Evolutionary conservation across 345 rosid genomes (phyloP).

Genomic region (Rhodamnia rubescens): DNA sequence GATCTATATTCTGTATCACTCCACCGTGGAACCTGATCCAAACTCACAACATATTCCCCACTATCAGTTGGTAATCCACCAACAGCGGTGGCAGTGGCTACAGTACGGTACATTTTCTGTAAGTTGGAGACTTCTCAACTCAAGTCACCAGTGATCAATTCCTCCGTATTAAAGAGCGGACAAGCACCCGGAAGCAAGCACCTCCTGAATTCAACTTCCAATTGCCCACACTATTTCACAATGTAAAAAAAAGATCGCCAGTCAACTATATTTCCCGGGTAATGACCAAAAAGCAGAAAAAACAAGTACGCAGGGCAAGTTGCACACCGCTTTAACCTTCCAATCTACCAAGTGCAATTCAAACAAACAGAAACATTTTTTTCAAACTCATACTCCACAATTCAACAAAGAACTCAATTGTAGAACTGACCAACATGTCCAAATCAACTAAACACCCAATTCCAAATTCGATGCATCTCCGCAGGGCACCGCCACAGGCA

Average conservation of each 20-base stretch:
- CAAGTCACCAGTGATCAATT: background rate
- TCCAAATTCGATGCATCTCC: background rate
- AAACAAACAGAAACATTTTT: background rate
- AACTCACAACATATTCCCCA: conserved; percentile 65
- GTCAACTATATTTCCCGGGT: background rate
- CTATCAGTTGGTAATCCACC: conserved; percentile 56
- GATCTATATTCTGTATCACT: conserved; percentile 71
- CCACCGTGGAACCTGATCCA: conserved; percentile 97
- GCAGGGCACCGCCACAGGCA: background rate
- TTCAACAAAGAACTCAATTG: background rate
- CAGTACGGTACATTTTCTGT: conserved; percentile 50
- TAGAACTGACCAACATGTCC: background rate
- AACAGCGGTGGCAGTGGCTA: conserved; percentile 43
- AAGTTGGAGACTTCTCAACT: conserved; percentile 9
- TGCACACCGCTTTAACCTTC: background rate
- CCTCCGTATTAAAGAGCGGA: background rate
- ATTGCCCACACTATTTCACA: background rate
- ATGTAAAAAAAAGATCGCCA: background rate
- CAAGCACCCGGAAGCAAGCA: background rate
- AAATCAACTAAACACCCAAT: background rate
- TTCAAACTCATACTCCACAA: background rate
- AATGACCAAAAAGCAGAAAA: background rate
- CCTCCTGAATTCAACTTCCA: background rate
- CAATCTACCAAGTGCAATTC: background rate
- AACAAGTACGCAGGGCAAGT: background rate